Percentiles rank a stretch among this genome's conserved stretches.
Conservation (phyloP, 1,284 basidiomycete genomes). For the Peniophora sp. region DNA sequence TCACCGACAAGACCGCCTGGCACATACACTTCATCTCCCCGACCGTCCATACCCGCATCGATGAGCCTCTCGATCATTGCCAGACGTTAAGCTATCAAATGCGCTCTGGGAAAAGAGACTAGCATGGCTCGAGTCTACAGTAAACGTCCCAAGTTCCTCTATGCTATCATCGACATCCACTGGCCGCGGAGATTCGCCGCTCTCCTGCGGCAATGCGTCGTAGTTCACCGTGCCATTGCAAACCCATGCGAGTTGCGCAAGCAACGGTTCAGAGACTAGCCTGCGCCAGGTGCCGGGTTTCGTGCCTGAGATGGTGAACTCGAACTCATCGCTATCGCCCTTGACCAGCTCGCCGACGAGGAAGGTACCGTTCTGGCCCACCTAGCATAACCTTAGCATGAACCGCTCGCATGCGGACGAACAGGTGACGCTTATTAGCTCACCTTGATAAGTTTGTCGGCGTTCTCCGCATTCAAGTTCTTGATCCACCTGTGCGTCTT, state of each 20-base stretch:
- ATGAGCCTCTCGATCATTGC: conserved; percentile 4
- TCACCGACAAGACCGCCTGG: conserved; percentile 5
- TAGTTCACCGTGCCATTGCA: conserved; percentile 3
- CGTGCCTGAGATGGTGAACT: conserved; percentile 3
- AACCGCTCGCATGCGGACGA: background rate
- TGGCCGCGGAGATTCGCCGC: background rate
- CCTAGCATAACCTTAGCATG: background rate
- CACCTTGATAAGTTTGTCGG: conserved; percentile 1
- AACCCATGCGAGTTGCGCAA: conserved; percentile 1
- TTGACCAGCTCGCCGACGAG: conserved; percentile 5
- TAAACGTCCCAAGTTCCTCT: conserved; percentile 5
- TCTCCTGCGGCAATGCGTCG: background rate
- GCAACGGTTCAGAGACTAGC: background rate
- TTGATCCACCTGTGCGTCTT: background rate
- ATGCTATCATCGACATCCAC: background rate
- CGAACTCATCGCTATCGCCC: conserved; percentile 7
- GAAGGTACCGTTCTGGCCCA: conserved; percentile 3
- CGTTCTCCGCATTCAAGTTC: background rate
- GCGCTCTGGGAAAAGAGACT: conserved; percentile 1
- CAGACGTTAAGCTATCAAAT: background rate
- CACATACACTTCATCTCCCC: conserved; percentile 1
- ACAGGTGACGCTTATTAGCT: background rate
- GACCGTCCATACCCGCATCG: background rate
- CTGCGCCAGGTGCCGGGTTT: conserved; percentile 9
- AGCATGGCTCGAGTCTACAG: conserved; percentile 5